Base-by-base conservation (phyloP, 805 yeast genomes). In the Tetrapisispora phaffii region DNA sequence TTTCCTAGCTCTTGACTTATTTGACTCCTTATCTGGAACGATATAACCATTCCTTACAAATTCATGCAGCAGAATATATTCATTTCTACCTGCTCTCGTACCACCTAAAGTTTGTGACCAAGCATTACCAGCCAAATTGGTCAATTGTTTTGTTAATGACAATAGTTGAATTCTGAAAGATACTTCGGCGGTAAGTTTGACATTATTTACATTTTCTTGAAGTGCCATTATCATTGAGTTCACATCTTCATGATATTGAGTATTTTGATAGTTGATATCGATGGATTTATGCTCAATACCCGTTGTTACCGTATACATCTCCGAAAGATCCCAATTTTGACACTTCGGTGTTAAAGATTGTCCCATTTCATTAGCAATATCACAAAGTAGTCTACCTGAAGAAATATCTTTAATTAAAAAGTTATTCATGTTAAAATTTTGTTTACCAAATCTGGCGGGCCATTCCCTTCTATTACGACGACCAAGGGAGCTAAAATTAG, bases 31-130 rank as follows among this genome's bases (percentile, higher is more conserved):
- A 60, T 93, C 97, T 1, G 98, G 98, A 2, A 88, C 85, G 53
- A 93, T 79, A 58, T 73, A 90, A 10, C 82, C 82, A 56, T 81
- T 78, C 56, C 81, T 77, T 9, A 80, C 73, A 64, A 93, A 93
- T 66, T 93, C 97, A 63, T 93, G 98, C 45, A 93, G 68, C 63
- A 93, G 70, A 73, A 93, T 85, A 60, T 70, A 93, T 63, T 93
- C 97, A 66, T 90, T 90, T 68, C 98, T 77, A 55, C 95, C 97
- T 9, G 96, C 94, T 56, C 98, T 76, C 0, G 97, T 87, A 65
- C 98, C 98, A 42, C 87, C 81, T 42, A 93, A 71, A 0, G 98
- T 93, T 50, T 86, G 88, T 1, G 94, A 76, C 98, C 98, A 93
- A 0, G 96, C 90, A 62, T 93, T 93, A 55, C 98, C 98, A 1